Evolutionary conservation across 1,284 basidiomycete species (phyloP).

Genomic region (Singerocomus inundabilis): DNA sequence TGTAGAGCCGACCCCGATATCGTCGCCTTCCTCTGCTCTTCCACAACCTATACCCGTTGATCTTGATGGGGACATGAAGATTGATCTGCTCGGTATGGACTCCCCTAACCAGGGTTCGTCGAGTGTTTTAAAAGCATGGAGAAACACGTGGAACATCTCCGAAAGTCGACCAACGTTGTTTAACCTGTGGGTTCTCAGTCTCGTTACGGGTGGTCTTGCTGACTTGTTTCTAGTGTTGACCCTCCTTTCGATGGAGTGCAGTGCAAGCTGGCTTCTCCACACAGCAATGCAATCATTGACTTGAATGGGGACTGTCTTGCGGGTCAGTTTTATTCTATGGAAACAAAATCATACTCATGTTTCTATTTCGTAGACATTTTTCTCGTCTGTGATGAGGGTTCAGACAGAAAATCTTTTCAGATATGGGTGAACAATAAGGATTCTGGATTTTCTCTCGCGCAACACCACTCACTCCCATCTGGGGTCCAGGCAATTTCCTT

Average conservation of each 20-base stretch:
- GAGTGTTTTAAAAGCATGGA: slow-evolving; percentile 63
- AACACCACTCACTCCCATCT: slow-evolving; percentile 68
- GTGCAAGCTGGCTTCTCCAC: slow-evolving; percentile 82
- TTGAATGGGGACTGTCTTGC: slow-evolving; percentile 95
- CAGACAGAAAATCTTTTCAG: slow-evolving; percentile 67
- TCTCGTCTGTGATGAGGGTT: slow-evolving; percentile 75
- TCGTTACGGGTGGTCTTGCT: slow-evolving; percentile 1
- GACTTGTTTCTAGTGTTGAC: slow-evolving; percentile 44
- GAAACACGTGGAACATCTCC: slow-evolving; percentile 72
- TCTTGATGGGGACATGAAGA: slow-evolving; percentile 82
- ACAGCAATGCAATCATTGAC: slow-evolving; percentile 95
- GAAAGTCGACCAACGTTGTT: slow-evolving; percentile 52
- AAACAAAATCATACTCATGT: background rate
- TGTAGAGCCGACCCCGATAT: slow-evolving; percentile 40
- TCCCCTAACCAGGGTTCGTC: slow-evolving; percentile 37
- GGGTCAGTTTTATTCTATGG: slow-evolving; percentile 44
- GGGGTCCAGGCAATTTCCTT: slow-evolving; percentile 84
- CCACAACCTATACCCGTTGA: slow-evolving; percentile 88
- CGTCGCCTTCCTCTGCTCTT: slow-evolving; percentile 60
- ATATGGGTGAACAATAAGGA: slow-evolving; percentile 89
- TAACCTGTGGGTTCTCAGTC: slow-evolving; percentile 46
- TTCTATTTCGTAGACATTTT: slow-evolving; percentile 68
- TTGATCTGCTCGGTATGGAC: slow-evolving; percentile 80
- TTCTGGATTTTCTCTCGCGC: slow-evolving; percentile 70
- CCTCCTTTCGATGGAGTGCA: slow-evolving; percentile 60